Base-by-base conservation (phyloP, 2,329 filamentous ascomycete species). In the Lecanosticta acicola region DNA sequence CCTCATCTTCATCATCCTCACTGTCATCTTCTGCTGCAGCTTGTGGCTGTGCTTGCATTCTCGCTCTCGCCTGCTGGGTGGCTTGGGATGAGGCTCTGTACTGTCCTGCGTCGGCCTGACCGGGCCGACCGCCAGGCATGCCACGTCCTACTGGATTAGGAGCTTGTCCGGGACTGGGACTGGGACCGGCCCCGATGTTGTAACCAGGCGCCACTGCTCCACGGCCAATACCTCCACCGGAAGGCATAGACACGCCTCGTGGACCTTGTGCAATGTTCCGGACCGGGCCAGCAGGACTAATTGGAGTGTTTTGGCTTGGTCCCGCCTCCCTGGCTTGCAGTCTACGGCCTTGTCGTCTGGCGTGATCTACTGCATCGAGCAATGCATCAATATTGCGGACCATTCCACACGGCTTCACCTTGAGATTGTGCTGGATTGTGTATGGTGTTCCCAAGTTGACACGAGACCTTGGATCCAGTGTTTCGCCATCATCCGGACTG, bases 391-490 rank as follows among this genome's bases (percentile, higher is more conserved):
- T 16, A n/a, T 44, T 33, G 11, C 19, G 32, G 4, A 61, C 55
- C 10, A 41, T 48, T 1, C 59, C 59, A 32, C 54, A 48, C 2
- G 36, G 9, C 16, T 47, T 53, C 0, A 58, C 57, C 29, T 57
- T 58, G 16, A 59, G 29, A 17, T 58, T 58, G 35, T 58, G 54
- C 18, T 61, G 37, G 11, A 63, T 50, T 0, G 51, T 60, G 19
- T 57, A 43, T 3, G 54, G 35, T 20, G 46, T 49, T 8, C 34
- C 46, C n/a, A 44, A 41, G 29, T 49, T 38, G 4, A 52, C 32
- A 4, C 46, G 32, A 3, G 39, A 41, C 13, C 40, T 26, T 10
- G 43, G 17, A 39, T 47, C 46, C 8, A 52, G 49, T 14, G 29
- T 39, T 4, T 46, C 43, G 1, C 10, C 20, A 7, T 46, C 32